These are phyloP conservation scores for barley (Hordeum vulgare) DNA, from an alignment of 176 grass and related monocot species.

Conservation along the genomic window DNA sequence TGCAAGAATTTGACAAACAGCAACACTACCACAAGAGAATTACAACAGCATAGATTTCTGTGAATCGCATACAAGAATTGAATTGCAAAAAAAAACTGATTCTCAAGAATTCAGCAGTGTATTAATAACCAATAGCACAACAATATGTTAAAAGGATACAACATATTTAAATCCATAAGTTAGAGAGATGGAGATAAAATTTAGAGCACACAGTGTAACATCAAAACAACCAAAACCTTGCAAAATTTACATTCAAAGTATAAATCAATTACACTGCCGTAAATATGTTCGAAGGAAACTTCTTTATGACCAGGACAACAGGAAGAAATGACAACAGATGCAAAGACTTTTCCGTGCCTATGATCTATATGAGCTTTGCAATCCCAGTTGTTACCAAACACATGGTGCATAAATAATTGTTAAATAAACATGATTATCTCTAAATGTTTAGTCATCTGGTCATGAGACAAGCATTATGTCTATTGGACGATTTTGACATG, in stretches of 20 bases:
- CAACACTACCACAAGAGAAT: neutral
- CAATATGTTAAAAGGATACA: neutral
- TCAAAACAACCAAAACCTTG: neutral
- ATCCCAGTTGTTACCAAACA: neutral
- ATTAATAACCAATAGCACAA: neutral
- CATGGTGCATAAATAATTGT: neutral
- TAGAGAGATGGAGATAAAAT: neutral
- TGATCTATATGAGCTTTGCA: neutral
- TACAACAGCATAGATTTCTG: neutral
- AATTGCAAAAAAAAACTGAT: neutral
- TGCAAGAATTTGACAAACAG: neutral
- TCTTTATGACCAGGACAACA: neutral
- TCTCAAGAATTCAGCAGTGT: neutral
- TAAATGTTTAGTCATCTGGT: neutral
- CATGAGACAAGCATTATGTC: neutral
- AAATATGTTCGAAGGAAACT: neutral
- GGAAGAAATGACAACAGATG: neutral
- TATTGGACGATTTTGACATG: neutral
- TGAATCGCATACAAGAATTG: neutral
- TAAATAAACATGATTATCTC: too few relatives aligned
- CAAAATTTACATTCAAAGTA: neutral
- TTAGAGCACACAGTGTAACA: neutral
- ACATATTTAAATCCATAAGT: neutral
- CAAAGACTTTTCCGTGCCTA: neutral
- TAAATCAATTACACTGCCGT: neutral